phyloP scores from a whole-genome alignment of 371 early-diverging fungal genomes.

The Actinomortierella wolfii region DNA sequence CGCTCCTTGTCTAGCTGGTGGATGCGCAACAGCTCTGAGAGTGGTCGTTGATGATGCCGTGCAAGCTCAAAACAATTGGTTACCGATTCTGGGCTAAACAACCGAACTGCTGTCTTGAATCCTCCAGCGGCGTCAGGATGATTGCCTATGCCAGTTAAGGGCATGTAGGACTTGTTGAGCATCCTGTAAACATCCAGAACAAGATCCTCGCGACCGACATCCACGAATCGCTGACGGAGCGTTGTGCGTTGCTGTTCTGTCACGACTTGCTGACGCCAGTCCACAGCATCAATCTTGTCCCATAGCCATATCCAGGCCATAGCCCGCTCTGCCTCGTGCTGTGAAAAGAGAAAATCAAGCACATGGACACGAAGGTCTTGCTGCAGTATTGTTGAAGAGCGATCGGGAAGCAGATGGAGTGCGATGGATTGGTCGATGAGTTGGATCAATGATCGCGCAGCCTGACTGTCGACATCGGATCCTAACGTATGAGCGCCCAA shows the following conservation, averaged over 20 bases:
- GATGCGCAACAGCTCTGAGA: slow-evolving; percentile 9
- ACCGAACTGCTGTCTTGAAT: background rate
- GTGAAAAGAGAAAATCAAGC: too few relatives aligned
- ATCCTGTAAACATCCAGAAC: slow-evolving; percentile 25
- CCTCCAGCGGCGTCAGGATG: slow-evolving; percentile 4
- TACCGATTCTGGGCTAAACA: background rate
- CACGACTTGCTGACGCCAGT: slow-evolving; percentile 29
- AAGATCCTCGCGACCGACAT: slow-evolving; percentile 15
- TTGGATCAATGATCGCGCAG: too few relatives aligned
- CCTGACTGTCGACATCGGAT: too few relatives aligned
- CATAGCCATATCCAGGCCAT: slow-evolving; percentile 37
- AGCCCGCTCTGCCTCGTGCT: background rate
- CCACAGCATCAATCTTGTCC: slow-evolving; percentile 19
- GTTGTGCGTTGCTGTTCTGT: slow-evolving; percentile 13
- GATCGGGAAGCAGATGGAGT: too few relatives aligned
- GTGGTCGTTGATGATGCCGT: background rate
- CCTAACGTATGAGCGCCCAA: too few relatives aligned
- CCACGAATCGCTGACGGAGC: background rate
- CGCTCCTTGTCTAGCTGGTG: slow-evolving; percentile 2
- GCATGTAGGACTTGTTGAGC: slow-evolving; percentile 2
- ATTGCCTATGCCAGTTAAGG: slow-evolving; percentile 18
- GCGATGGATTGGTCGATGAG: too few relatives aligned
- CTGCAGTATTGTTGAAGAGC: too few relatives aligned
- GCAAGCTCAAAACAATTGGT: background rate
- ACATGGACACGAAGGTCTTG: too few relatives aligned